These are phyloP conservation scores for Penicillium tannophilum DNA, from an alignment of 495 filamentous ascomycete genomes.

Conservation along the genomic window DNA sequence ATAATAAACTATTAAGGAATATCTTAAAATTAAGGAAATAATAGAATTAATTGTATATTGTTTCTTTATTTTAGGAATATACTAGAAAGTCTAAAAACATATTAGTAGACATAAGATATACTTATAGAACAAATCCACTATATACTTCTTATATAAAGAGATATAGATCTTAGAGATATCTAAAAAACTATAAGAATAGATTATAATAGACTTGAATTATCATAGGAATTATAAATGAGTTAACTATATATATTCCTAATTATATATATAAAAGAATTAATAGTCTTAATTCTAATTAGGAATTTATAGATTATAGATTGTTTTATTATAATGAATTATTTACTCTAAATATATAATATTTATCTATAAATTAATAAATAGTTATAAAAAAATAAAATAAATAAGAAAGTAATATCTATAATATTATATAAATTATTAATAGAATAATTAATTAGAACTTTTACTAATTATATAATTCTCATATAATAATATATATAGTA, in stretches of 20 bases:
- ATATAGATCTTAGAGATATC: neutral
- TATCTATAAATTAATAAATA: conserved; percentile 9
- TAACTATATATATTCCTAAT: neutral
- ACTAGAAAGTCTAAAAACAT: neutral
- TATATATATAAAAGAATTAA: neutral
- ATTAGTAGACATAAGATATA: neutral
- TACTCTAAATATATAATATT: conserved; percentile 1
- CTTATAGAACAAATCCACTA: neutral
- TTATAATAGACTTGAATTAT: neutral
- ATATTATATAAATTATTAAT: conserved; percentile 15
- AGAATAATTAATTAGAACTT: conserved; percentile 11
- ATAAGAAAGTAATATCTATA: conserved; percentile 13
- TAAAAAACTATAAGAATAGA: neutral
- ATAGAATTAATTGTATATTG: neutral
- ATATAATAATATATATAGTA: conserved; percentile 18
- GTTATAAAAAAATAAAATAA: conserved; percentile 12
- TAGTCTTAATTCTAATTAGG: neutral
- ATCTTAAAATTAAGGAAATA: neutral
- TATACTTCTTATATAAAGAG: neutral
- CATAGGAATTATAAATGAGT: neutral
- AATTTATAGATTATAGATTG: neutral
- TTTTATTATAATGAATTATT: conserved; percentile 2
- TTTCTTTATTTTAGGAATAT: neutral
- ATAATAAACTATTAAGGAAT: neutral
- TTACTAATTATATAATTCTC: conserved; percentile 11